Conservation (phyloP, 2,329 filamentous ascomycete species). For the Calcarisporium arbuscula region DNA sequence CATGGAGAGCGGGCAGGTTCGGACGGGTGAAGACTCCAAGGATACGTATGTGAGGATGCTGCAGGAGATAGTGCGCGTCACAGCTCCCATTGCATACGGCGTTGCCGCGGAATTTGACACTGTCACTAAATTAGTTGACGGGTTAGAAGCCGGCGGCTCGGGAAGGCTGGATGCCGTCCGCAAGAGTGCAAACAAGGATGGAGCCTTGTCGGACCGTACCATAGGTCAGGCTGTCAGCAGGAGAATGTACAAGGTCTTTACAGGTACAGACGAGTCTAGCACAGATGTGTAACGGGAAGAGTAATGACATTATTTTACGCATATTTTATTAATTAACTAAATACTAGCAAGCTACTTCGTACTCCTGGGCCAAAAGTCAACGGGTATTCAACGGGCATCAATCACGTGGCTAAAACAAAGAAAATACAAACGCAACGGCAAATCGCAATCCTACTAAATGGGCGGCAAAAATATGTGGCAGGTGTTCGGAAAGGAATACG, state of each 20-base stretch:
- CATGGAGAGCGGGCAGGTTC: conserved; percentile 73
- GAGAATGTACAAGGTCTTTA: conserved; percentile 55
- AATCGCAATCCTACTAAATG: too few species aligned
- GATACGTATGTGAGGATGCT: conserved; percentile 73
- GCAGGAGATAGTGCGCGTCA: conserved; percentile 67
- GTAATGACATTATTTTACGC: background rate
- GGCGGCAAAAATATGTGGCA: too few species aligned
- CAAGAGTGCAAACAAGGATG: conserved; percentile 52
- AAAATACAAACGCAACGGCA: conserved; percentile 1
- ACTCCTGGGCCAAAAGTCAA: too few species aligned
- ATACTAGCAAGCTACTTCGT: too few species aligned
- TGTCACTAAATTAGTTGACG: conserved; percentile 51
- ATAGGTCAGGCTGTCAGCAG: conserved; percentile 54
- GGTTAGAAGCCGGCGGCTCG: conserved; percentile 53
- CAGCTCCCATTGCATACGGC: conserved; percentile 65
- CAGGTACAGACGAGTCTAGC: conserved; percentile 46
- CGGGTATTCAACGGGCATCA: too few species aligned
- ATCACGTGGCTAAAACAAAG: too few species aligned
- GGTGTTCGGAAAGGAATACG: too few species aligned
- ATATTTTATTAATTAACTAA: too few species aligned
- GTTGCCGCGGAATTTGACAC: conserved; percentile 55
- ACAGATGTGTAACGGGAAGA: conserved; percentile 40
- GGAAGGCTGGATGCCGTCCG: conserved; percentile 54
- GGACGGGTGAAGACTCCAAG: conserved; percentile 54
- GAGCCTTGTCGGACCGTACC: conserved; percentile 45